A percentile compares a stretch with the other conserved stretches of the same genome.
Evolutionary conservation across 2,329 filamentous ascomycete genomes (phyloP).

Genomic region (Iodosphaeria phyllophila): DNA sequence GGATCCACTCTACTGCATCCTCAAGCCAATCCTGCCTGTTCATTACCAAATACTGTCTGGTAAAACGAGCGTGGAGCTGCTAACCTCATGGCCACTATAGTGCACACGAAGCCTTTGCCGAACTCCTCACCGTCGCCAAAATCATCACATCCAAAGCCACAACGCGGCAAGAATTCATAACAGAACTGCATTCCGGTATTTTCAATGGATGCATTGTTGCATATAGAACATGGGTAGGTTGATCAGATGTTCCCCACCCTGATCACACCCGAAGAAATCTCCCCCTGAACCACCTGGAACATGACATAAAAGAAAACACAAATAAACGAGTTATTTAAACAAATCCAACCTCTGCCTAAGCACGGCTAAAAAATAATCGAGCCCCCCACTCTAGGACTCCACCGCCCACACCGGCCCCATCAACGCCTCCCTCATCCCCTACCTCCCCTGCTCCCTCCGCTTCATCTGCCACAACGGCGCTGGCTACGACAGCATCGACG

Average conservation of each 20-base stretch:
- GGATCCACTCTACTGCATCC: constrained; percentile 1
- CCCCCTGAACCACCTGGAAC: too few relatives aligned
- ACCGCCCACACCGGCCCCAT: constrained; percentile 45
- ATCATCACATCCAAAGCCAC: constrained; percentile 41
- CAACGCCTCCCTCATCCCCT: constrained; percentile 49
- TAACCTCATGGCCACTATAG: too few relatives aligned
- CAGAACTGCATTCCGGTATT: constrained; percentile 44
- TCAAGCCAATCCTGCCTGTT: neutral
- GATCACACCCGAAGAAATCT: too few relatives aligned
- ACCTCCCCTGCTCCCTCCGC: constrained; percentile 30
- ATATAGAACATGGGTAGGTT: too few relatives aligned
- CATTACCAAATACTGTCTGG: too few relatives aligned
- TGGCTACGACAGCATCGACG: constrained; percentile 71
- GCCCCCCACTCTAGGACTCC: constrained; percentile 33
- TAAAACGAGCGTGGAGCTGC: too few relatives aligned
- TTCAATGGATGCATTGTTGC: constrained; percentile 46
- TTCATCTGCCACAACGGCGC: constrained; percentile 51
- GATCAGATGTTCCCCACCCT: too few relatives aligned
- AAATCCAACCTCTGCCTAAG: too few relatives aligned
- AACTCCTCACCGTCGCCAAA: constrained; percentile 43
- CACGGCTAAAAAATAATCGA: too few relatives aligned
- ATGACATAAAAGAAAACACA: too few relatives aligned
- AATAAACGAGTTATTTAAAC: too few relatives aligned
- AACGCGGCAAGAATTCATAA: constrained; percentile 46
- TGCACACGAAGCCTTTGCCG: constrained; percentile 45